phyloP scores from a whole-genome alignment of 1,284 basidiomycete species.

The Fomitopsis betulina region DNA sequence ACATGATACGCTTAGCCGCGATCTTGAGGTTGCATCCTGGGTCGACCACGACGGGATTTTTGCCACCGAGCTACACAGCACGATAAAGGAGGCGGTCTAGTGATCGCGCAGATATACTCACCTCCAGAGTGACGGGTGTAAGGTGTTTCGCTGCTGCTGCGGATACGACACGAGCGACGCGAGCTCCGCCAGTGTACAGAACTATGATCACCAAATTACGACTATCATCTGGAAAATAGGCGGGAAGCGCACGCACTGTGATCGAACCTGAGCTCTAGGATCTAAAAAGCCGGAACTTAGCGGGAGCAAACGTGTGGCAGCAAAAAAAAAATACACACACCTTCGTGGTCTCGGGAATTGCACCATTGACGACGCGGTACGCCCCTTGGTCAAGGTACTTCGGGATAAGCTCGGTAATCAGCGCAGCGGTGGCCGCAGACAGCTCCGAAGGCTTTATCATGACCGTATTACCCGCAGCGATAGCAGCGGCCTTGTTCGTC shows the following conservation, averaged over 20 bases:
- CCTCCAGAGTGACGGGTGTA: conserved; percentile 50
- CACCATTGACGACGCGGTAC: conserved; percentile 72
- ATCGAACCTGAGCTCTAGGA: conserved; percentile 81
- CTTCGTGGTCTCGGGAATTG: conserved; percentile 66
- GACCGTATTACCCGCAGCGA: conserved; percentile 74
- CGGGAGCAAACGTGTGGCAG: background rate
- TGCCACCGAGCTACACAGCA: conserved; percentile 40
- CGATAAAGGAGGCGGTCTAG: too few relatives aligned
- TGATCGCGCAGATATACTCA: background rate
- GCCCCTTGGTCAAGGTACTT: conserved; percentile 77
- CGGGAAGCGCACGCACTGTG: conserved; percentile 51
- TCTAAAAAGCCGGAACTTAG: conserved; percentile 23
- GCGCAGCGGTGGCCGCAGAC: conserved; percentile 54
- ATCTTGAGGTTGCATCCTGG: conserved; percentile 56
- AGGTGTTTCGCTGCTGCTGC: conserved; percentile 80
- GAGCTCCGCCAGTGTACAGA: conserved; percentile 53
- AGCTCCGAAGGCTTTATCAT: conserved; percentile 79
- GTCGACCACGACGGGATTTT: conserved; percentile 82
- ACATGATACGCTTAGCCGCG: conserved; percentile 67
- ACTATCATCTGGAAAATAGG: background rate
- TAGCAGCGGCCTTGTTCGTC: conserved; percentile 44
- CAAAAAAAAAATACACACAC: conserved; percentile 25
- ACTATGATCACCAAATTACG: conserved; percentile 32
- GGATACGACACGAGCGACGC: conserved; percentile 74
- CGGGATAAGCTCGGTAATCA: conserved; percentile 72